A percentile compares a stretch with the other conserved stretches of the same genome.
phyloP scores from a whole-genome alignment of 1,284 basidiomycete genomes.

The Melanopsichium pennsylvanicum region DNA sequence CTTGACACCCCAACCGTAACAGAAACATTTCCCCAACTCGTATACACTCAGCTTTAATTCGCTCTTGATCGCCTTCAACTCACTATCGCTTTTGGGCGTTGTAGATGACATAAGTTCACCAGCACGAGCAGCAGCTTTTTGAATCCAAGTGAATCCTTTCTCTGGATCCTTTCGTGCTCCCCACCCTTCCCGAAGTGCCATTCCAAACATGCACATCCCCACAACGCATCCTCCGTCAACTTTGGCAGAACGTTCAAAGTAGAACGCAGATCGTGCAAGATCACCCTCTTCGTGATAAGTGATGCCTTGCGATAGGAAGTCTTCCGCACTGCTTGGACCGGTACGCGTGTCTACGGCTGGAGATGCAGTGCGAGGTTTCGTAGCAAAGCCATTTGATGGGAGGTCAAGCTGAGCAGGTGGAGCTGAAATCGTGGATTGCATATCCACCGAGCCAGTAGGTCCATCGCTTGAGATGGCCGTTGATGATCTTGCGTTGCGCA shows the following conservation, averaged over 20 bases:
- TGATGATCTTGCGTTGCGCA: conserved; percentile 35
- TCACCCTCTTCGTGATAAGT: conserved; percentile 80
- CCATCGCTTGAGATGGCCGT: conserved; percentile 5
- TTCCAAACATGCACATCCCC: conserved; percentile 91
- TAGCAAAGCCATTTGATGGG: background rate
- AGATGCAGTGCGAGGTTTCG: conserved; percentile 23
- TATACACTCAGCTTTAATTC: conserved; percentile 88
- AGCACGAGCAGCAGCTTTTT: conserved; percentile 79
- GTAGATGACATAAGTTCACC: conserved; percentile 77
- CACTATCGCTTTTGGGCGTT: conserved; percentile 65
- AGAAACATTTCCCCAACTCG: conserved; percentile 90
- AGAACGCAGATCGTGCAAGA: conserved; percentile 76
- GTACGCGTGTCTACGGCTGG: conserved; percentile 46
- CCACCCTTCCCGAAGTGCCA: conserved; percentile 88
- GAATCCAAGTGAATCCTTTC: conserved; percentile 81
- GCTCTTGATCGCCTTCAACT: conserved; percentile 69
- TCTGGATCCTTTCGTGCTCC: conserved; percentile 74
- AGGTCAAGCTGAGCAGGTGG: conserved; percentile 3
- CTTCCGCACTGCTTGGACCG: conserved; percentile 49
- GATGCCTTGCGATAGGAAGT: conserved; percentile 71
- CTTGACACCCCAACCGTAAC: conserved; percentile 85
- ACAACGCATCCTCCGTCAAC: conserved; percentile 80
- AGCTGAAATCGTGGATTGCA: conserved; percentile 24
- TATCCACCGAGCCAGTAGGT: conserved; percentile 10
- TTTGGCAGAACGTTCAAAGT: conserved; percentile 81